These are phyloP conservation scores for Zopfia rhizophila DNA, from an alignment of 2,329 filamentous ascomycete species.

Conservation along the genomic window DNA sequence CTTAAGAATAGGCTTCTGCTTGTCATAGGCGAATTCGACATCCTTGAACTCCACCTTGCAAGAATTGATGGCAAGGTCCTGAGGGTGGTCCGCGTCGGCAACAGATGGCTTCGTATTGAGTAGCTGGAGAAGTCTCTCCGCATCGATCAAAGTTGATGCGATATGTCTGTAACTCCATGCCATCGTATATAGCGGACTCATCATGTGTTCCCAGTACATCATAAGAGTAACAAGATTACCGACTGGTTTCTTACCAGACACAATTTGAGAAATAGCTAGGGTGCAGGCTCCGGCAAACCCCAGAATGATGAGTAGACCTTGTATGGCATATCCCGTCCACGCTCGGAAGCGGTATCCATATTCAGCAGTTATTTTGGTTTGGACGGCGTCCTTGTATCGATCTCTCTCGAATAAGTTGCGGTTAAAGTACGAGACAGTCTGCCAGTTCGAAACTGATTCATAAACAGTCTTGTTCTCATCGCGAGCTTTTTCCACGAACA, in stretches of 20 bases:
- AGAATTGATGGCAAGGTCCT: constrained; percentile 55
- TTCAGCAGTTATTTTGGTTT: constrained; percentile 48
- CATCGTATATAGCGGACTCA: constrained; percentile 61
- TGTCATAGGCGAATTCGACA: constrained; percentile 67
- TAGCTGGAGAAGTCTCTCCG: constrained; percentile 69
- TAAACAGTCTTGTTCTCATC: constrained; percentile 65
- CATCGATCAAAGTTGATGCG: constrained; percentile 68
- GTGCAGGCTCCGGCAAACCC: constrained; percentile 62
- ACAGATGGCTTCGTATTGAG: constrained; percentile 69
- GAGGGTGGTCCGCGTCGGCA: constrained; percentile 51
- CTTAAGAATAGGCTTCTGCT: constrained; percentile 62
- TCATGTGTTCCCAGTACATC: constrained; percentile 68
- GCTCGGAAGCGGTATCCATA: constrained; percentile 46
- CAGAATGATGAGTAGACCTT: constrained; percentile 60
- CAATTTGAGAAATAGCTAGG: constrained; percentile 65
- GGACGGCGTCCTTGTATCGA: constrained; percentile 57
- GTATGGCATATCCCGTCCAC: constrained; percentile 49
- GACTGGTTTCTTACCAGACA: constrained; percentile 60
- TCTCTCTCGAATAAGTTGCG: constrained; percentile 63
- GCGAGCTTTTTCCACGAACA: constrained; percentile 57
- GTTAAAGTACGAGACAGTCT: constrained; percentile 70
- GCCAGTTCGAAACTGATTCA: constrained; percentile 69
- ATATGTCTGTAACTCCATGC: constrained; percentile 61
- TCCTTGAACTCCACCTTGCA: constrained; percentile 66
- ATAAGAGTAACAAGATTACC: constrained; percentile 73